These are phyloP conservation scores for Pelargonium myrrhifolium DNA, from an alignment of 441 rosid genomes.

Conservation along the genomic window DNA sequence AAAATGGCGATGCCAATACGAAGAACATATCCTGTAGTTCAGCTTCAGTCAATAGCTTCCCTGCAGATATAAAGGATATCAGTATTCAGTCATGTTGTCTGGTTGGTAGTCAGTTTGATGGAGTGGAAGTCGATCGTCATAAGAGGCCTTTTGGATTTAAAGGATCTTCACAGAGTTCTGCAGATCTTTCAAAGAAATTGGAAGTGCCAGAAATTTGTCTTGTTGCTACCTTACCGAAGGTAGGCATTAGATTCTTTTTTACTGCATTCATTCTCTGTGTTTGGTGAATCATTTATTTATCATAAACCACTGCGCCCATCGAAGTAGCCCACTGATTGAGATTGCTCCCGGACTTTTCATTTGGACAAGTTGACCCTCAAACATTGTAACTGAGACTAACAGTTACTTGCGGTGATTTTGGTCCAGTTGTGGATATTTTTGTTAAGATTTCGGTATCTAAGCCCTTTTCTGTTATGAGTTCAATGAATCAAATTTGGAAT, in stretches of 20 bases:
- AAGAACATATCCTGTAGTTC: constrained; percentile 20
- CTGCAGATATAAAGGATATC: constrained; percentile 10
- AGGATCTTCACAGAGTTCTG: constrained; percentile 15
- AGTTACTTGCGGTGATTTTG: background rate
- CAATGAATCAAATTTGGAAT: too few relatives aligned
- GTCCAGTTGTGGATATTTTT: background rate
- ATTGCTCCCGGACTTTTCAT: background rate
- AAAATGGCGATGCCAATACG: constrained; percentile 10
- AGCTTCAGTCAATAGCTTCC: constrained; percentile 19
- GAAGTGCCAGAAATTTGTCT: constrained; percentile 23
- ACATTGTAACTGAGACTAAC: background rate
- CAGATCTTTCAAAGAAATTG: constrained; percentile 22
- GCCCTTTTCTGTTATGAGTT: too few relatives aligned
- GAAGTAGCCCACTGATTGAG: background rate
- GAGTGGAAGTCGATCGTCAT: constrained; percentile 10
- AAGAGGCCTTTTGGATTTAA: constrained; percentile 12
- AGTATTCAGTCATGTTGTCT: constrained; percentile 9
- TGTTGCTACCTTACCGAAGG: constrained; percentile 21
- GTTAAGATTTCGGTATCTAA: too few relatives aligned
- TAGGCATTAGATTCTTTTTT: constrained; percentile 11
- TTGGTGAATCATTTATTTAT: background rate
- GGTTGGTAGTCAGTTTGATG: constrained; percentile 14
- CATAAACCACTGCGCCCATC: background rate
- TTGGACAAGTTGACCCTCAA: background rate
- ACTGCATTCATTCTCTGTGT: background rate